Conservation (phyloP, 2,329 filamentous ascomycete species). For the Diaporthe citri region DNA sequence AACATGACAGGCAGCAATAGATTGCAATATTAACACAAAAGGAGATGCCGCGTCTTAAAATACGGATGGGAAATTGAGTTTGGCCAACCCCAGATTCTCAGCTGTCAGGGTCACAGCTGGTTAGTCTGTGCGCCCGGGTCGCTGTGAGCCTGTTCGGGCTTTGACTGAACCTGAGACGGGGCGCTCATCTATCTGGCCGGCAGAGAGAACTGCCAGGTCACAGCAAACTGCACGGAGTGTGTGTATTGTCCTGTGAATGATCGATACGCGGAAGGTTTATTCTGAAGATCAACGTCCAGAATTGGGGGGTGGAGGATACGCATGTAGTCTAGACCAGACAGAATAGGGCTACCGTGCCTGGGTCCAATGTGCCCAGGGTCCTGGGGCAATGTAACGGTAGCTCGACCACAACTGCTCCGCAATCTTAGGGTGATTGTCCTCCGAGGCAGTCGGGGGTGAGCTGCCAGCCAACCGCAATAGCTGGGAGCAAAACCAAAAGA, state of each 20-base stretch:
- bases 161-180: slow-evolving; percentile 5
- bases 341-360: neutral
- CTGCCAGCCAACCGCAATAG: slow-evolving; percentile 1
- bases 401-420: slow-evolving; percentile 15
- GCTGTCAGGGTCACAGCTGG: neutral
- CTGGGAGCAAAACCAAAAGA: neutral
- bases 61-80: slow-evolving; percentile 19
- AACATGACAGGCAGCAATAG: neutral
- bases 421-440: slow-evolving; percentile 31
- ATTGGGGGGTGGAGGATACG: neutral
- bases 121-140: slow-evolving; percentile 21
- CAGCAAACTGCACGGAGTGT: neutral
- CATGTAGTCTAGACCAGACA: neutral
- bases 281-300: neutral
- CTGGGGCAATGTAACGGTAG: slow-evolving; percentile 25
- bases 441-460: slow-evolving; percentile 13
- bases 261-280: neutral
- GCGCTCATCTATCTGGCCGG: neutral
- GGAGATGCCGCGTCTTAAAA: neutral
- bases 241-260: neutral
- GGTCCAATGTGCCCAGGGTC: slow-evolving; percentile 11
- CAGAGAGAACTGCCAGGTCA: neutral
- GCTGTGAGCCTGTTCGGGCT: slow-evolving; percentile 23
- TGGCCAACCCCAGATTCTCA: slow-evolving; percentile 18
- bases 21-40: neutral